Conservation (phyloP, 176 grass and related monocot species). For the Ensete ventricosum region DNA sequence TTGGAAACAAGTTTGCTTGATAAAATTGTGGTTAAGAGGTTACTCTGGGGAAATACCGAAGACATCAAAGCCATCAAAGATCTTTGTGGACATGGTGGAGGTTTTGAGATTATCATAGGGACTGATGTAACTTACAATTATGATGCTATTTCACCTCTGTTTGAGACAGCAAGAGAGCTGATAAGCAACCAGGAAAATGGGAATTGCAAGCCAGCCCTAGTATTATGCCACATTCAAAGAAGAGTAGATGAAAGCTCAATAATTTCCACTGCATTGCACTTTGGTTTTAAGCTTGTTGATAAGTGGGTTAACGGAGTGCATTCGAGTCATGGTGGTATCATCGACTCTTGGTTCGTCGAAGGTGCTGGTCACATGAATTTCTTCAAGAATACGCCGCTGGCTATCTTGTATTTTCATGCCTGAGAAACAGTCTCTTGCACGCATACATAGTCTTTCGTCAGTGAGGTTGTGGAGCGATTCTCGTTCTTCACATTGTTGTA, state of each 20-base stretch:
- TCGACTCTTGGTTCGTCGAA: conserved; percentile 59
- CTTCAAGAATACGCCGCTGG: conserved; percentile 43
- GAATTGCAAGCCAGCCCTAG: conserved; percentile 26
- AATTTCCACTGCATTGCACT: conserved; percentile 24
- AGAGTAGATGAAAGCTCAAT: conserved; percentile 61
- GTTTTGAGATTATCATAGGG: conserved; percentile 83
- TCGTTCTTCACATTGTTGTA: not conserved
- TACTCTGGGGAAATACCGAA: conserved; percentile 62
- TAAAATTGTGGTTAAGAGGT: conserved; percentile 38
- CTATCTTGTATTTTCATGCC: conserved; percentile 54
- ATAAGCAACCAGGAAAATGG: conserved; percentile 29
- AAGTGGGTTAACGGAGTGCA: conserved; percentile 65
- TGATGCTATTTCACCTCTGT: conserved; percentile 65
- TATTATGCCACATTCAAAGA: conserved; percentile 85
- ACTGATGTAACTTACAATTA: conserved; percentile 79
- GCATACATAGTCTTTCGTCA: not conserved
- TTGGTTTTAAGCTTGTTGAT: conserved; percentile 62
- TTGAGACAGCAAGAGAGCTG: conserved; percentile 62
- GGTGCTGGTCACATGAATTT: conserved; percentile 25
- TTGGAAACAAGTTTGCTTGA: conserved; percentile 34
- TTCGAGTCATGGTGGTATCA: conserved; percentile 49
- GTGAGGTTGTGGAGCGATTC: not conserved
- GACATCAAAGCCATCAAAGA: conserved; percentile 36
- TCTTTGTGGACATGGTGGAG: conserved; percentile 18
- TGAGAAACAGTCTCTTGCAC: not conserved